These are phyloP conservation scores for Melampsora occidentalis DNA, from an alignment of 1,284 basidiomycete genomes.

Conservation along the genomic window DNA sequence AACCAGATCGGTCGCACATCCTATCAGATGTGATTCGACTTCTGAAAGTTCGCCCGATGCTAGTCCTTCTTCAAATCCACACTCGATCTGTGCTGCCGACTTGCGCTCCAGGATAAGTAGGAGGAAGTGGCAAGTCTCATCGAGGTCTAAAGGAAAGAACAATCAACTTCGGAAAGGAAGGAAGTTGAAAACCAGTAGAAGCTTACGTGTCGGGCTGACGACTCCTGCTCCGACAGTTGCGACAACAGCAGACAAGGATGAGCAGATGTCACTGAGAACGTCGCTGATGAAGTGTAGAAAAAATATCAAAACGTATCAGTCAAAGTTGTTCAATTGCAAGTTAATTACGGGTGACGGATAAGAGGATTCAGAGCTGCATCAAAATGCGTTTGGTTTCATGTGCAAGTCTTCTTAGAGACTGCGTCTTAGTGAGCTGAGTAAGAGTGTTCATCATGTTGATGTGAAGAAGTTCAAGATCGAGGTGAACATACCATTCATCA, in stretches of 20 bases:
- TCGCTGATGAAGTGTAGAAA: slow-evolving; percentile 14
- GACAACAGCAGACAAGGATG: slow-evolving; percentile 36
- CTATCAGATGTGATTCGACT: slow-evolving; percentile 93
- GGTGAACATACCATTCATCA: slow-evolving; percentile 85
- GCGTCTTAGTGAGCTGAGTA: slow-evolving; percentile 82
- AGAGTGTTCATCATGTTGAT: slow-evolving; percentile 29
- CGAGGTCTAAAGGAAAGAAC: slow-evolving; percentile 62
- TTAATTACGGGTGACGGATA: not conserved
- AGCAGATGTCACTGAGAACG: slow-evolving; percentile 36
- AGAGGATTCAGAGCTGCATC: slow-evolving; percentile 13
- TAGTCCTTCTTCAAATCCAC: slow-evolving; percentile 84
- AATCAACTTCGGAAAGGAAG: slow-evolving; percentile 39
- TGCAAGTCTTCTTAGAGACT: slow-evolving; percentile 52
- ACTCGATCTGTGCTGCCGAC: slow-evolving; percentile 91
- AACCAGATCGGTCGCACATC: slow-evolving; percentile 90
- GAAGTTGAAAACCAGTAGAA: not conserved
- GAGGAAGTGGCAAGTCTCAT: slow-evolving; percentile 73
- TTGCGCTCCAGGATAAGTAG: slow-evolving; percentile 84
- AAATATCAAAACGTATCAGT: not conserved
- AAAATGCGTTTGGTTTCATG: slow-evolving; percentile 23
- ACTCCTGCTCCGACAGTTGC: slow-evolving; percentile 42
- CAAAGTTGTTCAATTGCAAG: not conserved
- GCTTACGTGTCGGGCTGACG: slow-evolving; percentile 33
- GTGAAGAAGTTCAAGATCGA: not conserved
- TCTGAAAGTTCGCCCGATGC: slow-evolving; percentile 76